Evolutionary conservation across 495 filamentous ascomycete species (phyloP).

Genomic region (Penicillium bovifimosum): DNA sequence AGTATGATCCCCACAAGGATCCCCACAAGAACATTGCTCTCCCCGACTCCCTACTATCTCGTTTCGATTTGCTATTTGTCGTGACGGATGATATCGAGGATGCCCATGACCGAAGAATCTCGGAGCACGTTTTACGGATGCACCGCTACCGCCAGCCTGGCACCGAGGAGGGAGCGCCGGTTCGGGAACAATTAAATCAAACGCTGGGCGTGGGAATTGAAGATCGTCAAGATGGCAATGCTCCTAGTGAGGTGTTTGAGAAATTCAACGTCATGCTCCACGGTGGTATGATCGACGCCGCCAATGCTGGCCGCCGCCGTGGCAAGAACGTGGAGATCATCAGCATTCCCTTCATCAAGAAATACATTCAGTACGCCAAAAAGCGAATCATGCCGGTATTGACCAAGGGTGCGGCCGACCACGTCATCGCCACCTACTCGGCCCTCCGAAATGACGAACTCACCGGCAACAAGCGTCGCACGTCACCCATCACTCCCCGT

Average conservation of each 20-base stretch:
- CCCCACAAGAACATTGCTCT: slow-evolving; percentile 98
- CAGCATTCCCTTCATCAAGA: slow-evolving; percentile 98
- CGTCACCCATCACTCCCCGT: slow-evolving; percentile 92
- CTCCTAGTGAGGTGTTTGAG: slow-evolving; percentile 86
- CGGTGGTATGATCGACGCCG: slow-evolving; percentile 64
- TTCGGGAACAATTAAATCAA: slow-evolving; percentile 82
- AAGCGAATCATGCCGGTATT: slow-evolving; percentile 83
- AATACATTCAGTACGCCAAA: slow-evolving; percentile 99
- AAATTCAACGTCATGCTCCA: slow-evolving; percentile 97
- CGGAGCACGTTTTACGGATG: slow-evolving; percentile 96
- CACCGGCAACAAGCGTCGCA: slow-evolving; percentile 87
- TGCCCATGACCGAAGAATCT: slow-evolving; percentile 79
- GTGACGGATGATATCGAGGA: slow-evolving; percentile 99
- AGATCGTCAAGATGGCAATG: slow-evolving; percentile 62
- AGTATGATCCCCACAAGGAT: slow-evolving; percentile 98
- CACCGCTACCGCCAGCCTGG: slow-evolving; percentile 93
- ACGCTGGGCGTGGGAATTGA: slow-evolving; percentile 85
- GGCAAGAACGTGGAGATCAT: slow-evolving; percentile 83
- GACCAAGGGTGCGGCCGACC: slow-evolving; percentile 87
- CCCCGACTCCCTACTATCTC: slow-evolving; percentile 91
- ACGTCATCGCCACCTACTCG: slow-evolving; percentile 89
- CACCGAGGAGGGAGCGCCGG: slow-evolving; percentile 90
- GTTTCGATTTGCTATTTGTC: slow-evolving; percentile 98
- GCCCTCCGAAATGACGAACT: slow-evolving; percentile 94
- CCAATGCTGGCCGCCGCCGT: slow-evolving; percentile 58